These are phyloP conservation scores for Anisodus acutangulus DNA, from an alignment of 257 asterid species.

Conservation along the genomic window DNA sequence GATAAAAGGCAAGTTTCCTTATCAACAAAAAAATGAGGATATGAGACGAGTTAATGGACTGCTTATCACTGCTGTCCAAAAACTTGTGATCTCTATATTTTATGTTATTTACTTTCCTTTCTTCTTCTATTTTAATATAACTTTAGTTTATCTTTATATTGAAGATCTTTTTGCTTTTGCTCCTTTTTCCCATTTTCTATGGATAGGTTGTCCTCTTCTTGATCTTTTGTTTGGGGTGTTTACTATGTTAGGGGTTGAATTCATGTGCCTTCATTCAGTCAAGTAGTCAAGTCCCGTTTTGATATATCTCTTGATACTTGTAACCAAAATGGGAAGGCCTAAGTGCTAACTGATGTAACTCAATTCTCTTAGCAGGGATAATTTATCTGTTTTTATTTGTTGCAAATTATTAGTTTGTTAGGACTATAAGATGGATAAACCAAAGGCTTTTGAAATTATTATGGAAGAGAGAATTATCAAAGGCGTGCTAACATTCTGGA, in stretches of 20 bases:
- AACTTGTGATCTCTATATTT: constrained; percentile 31
- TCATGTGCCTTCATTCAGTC: background rate
- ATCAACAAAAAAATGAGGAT: no score
- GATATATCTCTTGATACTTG: background rate
- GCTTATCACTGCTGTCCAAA: constrained; percentile 27
- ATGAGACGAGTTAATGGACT: constrained; percentile 28
- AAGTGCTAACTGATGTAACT: background rate
- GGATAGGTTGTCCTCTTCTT: constrained; percentile 5
- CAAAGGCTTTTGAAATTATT: background rate
- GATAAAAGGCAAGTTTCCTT: constrained; percentile 74
- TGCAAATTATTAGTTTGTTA: background rate
- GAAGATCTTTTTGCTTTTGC: constrained; percentile 1
- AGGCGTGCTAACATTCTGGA: background rate
- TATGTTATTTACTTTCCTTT: background rate
- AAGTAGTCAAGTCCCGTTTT: constrained; percentile 14
- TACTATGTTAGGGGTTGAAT: constrained; percentile 2
- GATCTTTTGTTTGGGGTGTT: background rate
- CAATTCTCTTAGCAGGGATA: constrained; percentile 3
- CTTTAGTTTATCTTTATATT: background rate
- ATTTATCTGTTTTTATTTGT: background rate
- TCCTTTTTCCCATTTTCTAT: background rate
- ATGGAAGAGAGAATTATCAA: background rate
- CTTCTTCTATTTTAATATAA: background rate
- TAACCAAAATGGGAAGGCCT: background rate
- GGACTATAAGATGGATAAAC: background rate